Base-by-base conservation (phyloP, 2,329 filamentous ascomycete genomes). In the Xenosphaeropsis pyriputrescens region DNA sequence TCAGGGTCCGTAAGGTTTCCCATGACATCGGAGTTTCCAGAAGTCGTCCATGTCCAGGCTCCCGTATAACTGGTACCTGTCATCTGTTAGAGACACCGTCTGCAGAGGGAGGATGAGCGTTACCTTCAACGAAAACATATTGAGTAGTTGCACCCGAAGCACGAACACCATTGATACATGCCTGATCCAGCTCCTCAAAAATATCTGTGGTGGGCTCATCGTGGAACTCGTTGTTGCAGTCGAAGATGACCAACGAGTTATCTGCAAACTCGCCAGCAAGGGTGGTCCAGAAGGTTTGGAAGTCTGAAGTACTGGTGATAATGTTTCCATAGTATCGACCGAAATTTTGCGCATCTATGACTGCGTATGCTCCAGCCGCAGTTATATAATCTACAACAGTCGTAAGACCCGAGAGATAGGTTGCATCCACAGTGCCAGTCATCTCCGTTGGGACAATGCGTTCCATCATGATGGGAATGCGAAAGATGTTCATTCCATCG, bases 401-500 rank as follows among this genome's bases (percentile, higher is more conserved):
- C 8, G 11, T 63, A 2, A 65, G 50, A 46, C 63, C 63, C 42
- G 54, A 54, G n/a, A 63, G 50, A 49, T 66, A 66, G 30, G 45
- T 45, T 2, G 48, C 39, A 42, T 65, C 59, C 22, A 60, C 47
- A 11, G 54, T 15, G n/a, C 60, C 64, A 4, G 62, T 66, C 40
- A 73, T 51, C 32, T 51, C 46, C 39, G 55, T 56, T 6, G 67
- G 67, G 9, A 65, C 60, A 22, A 72, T 56, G 9, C 70, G 65
- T 52, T 74, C 70, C 69, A 74, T 73, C 50, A 67, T 59, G 43
- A 73, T 61, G 38, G 71, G 68, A 33, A 75, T 54, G 2, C 70
- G 66, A 57, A 74, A 71, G 16, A 62, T 63, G 53, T 74, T 74
- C 57, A 72, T 64, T 29, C 70, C 70, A 40, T 67, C 60, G 33